Evolutionary conservation across 164 flowering plant species (phyloP).

Genomic region (Berberis vulgaris): DNA sequence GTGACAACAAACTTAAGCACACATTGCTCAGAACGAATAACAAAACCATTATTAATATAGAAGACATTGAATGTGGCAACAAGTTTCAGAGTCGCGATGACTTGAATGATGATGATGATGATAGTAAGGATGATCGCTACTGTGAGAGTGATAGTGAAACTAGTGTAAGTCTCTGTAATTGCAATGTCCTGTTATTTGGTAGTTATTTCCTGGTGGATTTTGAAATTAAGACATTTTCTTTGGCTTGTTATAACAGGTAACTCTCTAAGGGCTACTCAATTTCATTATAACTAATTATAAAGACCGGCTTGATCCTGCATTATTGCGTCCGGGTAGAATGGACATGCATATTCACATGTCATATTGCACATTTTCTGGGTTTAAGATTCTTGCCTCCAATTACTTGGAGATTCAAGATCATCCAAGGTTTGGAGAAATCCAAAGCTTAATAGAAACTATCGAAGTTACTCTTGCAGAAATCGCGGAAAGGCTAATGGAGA

Average conservation of each 20-base stretch:
- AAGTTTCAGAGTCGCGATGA: no score
- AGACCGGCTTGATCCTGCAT: not conserved
- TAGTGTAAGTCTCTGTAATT: not conserved
- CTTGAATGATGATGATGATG: no score
- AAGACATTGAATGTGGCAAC: not conserved
- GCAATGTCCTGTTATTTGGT: not conserved
- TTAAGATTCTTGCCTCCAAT: not conserved
- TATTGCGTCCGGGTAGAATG: conserved; percentile 1
- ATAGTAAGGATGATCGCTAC: not conserved
- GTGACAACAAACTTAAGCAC: no score
- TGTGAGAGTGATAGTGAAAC: not conserved
- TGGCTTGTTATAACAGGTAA: not conserved
- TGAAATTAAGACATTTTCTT: not conserved
- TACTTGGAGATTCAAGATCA: not conserved
- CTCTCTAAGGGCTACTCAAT: not conserved
- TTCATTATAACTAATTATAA: not conserved
- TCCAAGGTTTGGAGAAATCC: not conserved
- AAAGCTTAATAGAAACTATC: not conserved
- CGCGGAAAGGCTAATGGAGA: not conserved
- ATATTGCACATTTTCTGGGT: not conserved
- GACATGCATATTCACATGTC: not conserved
- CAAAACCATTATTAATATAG: not conserved
- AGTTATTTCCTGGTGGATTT: not conserved
- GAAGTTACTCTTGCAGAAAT: conserved; percentile 1
- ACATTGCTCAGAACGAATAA: not conserved